These are phyloP conservation scores for Boletus mariae DNA, from an alignment of 1,284 basidiomycete species.

Conservation along the genomic window DNA sequence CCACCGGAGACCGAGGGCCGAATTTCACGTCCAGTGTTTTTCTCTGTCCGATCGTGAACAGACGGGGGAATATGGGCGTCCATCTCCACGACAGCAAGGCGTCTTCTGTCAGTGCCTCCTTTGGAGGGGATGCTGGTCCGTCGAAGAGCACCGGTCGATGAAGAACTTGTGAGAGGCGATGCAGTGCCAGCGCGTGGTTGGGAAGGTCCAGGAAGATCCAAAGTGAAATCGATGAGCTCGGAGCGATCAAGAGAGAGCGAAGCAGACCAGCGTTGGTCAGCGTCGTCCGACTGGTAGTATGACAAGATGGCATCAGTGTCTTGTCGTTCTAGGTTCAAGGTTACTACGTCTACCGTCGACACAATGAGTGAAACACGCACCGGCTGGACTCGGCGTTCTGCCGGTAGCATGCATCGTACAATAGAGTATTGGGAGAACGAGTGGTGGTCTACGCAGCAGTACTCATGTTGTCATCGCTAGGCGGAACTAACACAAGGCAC, in stretches of 20 bases:
- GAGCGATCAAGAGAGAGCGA: conserved; percentile 16
- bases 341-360: conserved; percentile 1
- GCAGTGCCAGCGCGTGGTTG: conserved; percentile 29
- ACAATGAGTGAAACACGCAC: conserved; percentile 15
- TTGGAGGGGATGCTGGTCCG: conserved; percentile 53
- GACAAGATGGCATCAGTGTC: conserved; percentile 37
- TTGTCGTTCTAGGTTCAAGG: conserved; percentile 9
- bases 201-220: background rate
- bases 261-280: background rate
- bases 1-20: conserved; percentile 27
- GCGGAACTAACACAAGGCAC: too few species aligned
- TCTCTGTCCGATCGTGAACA: conserved; percentile 24
- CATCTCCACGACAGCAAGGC: conserved; percentile 64
- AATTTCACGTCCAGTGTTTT: conserved; percentile 26
- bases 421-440: background rate
- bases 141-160: conserved; percentile 25
- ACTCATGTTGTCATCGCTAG: too few species aligned
- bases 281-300: conserved; percentile 34
- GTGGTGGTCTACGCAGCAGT: too few species aligned
- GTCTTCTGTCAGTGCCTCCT: conserved; percentile 59
- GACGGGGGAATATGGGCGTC: conserved; percentile 26
- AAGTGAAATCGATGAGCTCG: conserved; percentile 23
- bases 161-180: conserved; percentile 25
- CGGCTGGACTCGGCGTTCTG: background rate
- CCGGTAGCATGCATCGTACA: background rate